Base-by-base conservation (phyloP, 169 alveolate species). In the Eimeria acervulina region DNA sequence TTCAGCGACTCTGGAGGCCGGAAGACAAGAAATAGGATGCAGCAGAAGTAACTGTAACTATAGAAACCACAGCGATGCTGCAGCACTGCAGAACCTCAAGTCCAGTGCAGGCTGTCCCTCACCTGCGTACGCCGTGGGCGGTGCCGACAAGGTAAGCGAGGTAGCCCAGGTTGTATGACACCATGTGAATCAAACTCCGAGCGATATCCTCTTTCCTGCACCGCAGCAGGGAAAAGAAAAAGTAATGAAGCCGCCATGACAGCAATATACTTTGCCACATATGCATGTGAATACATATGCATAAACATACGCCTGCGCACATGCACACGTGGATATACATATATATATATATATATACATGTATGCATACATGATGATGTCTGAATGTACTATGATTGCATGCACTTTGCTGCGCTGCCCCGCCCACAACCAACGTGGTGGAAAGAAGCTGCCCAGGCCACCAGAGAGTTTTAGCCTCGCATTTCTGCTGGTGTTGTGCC, bases 121-220 rank as follows among this genome's bases (percentile, higher is more conserved):
- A 96, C 98, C 98, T 95, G 76, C 96, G 97, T 36, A 97, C 98
- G 36, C 97, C 95, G 85, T 98, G 98, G 38, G 98, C 96, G 72
- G 97, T 97, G 2, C 98, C 98, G 31, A 97, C 96, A 44, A 98
- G 91, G 89, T 97, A 98, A 28, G 99, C 98, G 59, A 98, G 95
- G 92, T 98, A 98, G 26, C 99, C 98, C 80, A 98, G 97, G 90
- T 98, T 98, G 90, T 96, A 98, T 23, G 98, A 96, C 15, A 98
- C 97, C 99, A 98, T 98, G 72, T 95, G 97, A 70, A 98, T 95
- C 90, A 98, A 95, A 88, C 98, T 96, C 80, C 98, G 94, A 19
- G 98, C 98, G 40, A 98, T 94, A 94, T 98, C 99, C 89, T 98
- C 99, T 94, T 97, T 97, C 96, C 97, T 95, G 94, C 80, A 95